Base-by-base conservation (phyloP, 257 asterid genomes). In the Solanum bukasovii region DNA sequence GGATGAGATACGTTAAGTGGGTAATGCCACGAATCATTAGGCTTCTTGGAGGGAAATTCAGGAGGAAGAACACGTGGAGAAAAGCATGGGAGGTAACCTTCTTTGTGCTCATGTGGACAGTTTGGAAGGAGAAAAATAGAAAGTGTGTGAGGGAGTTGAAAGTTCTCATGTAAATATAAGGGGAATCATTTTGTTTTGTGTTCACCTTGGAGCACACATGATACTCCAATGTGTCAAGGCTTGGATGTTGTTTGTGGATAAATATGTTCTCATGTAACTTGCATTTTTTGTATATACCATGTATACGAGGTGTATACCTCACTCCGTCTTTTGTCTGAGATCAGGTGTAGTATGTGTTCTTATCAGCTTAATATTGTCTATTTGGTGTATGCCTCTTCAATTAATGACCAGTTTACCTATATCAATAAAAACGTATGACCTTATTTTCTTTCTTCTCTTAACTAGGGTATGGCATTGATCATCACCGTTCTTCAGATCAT, bases 391-490 rank as follows among this genome's bases (percentile, higher is more conserved):
- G n/a, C 59, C 10, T 10, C 85, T 81, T 81, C 67, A 40, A 46
- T 27, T 16, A 81, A 16, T 16, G 67, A 46, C 13, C 1, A 12
- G 9, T 81, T 46, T 27, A 44, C 40, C 67, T 81, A 38, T 81
- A 29, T 46, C 68, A 81, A 18, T 31, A 46, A 3, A 81, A 31
- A 29, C 1, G 4, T 34, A 46, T 81, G 85, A 16, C 34, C 85
- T 27, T 46, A 81, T 44, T 90, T 71, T 83, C 78, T 59, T 46
- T 49, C 35, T 8, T 20, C 6, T 90, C 85, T 89, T 67, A 86
- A 88, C 95, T 81, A 97, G 99, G 99, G 99, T 87, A 96, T 97
- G 75, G 94, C 98, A 3, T 92, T 97, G 98, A 97, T 97, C 81
- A 88, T 94, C 89, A 96, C 99, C 2, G 98, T 96, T 91, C 98